Evolutionary conservation across 441 rosid genomes (phyloP), one percentile per base, ranked within the genome.

Genomic region (Eruca vesicaria): DNA sequence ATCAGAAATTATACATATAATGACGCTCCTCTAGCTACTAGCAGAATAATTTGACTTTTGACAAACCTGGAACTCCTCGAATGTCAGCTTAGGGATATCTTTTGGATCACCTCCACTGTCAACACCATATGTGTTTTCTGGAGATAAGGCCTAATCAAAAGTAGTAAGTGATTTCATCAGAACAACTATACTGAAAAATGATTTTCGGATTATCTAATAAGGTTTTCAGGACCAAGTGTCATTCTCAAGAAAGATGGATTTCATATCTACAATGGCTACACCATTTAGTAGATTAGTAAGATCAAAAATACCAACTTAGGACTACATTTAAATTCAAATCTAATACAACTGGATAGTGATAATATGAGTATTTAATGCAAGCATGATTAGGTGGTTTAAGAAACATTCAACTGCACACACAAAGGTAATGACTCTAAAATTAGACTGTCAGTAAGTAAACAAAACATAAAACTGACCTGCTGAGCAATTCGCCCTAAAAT

Each of bases 71-170:
- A 94, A 94, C 81, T 89, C 86, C 82, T 87, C 85, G 78, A 87
- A 92, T 9, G 93, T 88, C 81, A 94, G 86, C 77, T 89, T 82
- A 6, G 99, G 96, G 81, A 94, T 94, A 75, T 79, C 89, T 86
- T 81, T 87, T n/a, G 99, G 99, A 82, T 94, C 98, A 38, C 98
- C 99, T 73, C 99, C 98, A 73, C 98, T 94, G 75, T 94, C 99
- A 72, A 94, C 98, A 69, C 98, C 96, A 48, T 94, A 94, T 20
- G 98, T 78, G 78, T 92, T 94, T 80, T 90, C 87, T 12, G 99
- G 99, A 78, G 84, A 92, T 73, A 94, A 78, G 74, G 98, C 96
- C 99, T 94, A 79, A 63, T 68, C 31, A 81, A 53, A 0, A 48
- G 53, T 15, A 16, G 53, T 6, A n/a, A 45, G 53, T 45, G 19